Evolutionary conservation across 495 filamentous ascomycete genomes (phyloP).

Genomic region (Hyaloscypha variabilis): DNA sequence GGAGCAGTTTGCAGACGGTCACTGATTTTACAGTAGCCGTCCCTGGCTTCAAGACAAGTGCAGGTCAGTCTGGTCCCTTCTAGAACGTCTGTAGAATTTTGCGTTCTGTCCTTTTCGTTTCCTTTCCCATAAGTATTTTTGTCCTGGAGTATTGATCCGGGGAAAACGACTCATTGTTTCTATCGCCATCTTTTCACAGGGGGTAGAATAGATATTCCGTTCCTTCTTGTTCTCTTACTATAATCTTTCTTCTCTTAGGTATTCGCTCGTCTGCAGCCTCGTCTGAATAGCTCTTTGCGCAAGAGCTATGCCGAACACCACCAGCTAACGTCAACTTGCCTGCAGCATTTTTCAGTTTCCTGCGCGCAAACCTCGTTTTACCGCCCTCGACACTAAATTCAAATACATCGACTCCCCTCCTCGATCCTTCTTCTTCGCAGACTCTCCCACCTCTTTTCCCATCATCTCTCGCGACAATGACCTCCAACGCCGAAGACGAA

Average conservation of each 20-base stretch:
- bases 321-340: constrained; percentile 5
- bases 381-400: constrained; percentile 37
- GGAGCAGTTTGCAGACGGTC: neutral
- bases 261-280: neutral
- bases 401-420: constrained; percentile 31
- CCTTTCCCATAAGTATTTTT: neutral
- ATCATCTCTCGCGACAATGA: constrained; percentile 43
- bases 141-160: neutral
- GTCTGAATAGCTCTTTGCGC: neutral
- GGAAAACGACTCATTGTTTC: neutral
- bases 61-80: constrained; percentile 31
- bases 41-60: constrained; percentile 33
- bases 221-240: neutral
- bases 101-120: neutral
- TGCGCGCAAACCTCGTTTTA: constrained; percentile 54
- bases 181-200: neutral
- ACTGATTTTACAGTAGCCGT: constrained; percentile 17
- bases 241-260: neutral
- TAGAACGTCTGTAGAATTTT: constrained; percentile 12
- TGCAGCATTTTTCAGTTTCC: constrained; percentile 58
- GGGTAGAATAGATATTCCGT: constrained; percentile 3
- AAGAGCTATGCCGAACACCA: neutral
- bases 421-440: constrained; percentile 31
- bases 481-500: constrained; percentile 29
- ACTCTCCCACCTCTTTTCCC: constrained; percentile 38